Evolutionary conservation across 768 basidiomycete species (phyloP).

Genomic region (Fomitopsis pulvina): DNA sequence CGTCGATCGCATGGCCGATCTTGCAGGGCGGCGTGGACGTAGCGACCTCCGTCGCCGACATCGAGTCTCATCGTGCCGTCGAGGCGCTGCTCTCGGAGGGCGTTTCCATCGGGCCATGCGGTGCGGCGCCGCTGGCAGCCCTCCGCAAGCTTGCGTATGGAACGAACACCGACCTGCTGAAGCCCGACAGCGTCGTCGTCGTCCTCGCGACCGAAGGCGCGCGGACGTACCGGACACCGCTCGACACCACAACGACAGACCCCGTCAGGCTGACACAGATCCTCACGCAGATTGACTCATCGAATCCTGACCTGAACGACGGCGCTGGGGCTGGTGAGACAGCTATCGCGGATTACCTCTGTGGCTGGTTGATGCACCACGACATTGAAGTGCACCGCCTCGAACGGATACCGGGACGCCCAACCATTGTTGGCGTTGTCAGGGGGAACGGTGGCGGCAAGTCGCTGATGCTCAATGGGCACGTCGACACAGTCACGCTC

Average conservation of each 20-base stretch:
- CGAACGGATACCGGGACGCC: background rate
- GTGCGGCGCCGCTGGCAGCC: conserved; percentile 2
- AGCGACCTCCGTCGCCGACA: conserved; percentile 1
- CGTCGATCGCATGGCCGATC: conserved; percentile 3
- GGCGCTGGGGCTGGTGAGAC: conserved; percentile 4
- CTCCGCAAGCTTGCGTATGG: background rate
- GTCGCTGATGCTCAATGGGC: conserved; percentile 4
- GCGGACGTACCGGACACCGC: background rate
- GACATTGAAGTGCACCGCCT: conserved; percentile 4
- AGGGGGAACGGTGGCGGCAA: background rate
- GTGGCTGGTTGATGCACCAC: conserved; percentile 2
- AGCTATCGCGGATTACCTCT: conserved; percentile 1
- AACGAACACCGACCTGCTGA: background rate
- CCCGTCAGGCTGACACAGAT: conserved; percentile 5
- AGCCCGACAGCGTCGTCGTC: conserved; percentile 1
- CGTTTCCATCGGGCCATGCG: background rate
- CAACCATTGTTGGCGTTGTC: background rate
- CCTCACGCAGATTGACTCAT: conserved; percentile 4
- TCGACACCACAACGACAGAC: conserved; percentile 4
- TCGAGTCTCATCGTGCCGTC: background rate
- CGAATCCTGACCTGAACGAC: conserved; percentile 1
- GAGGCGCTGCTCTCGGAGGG: background rate
- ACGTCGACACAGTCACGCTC: conserved; percentile 5
- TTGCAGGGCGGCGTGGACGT: background rate
- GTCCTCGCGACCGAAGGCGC: conserved; percentile 4